phyloP scores from a whole-genome alignment of 345 rosid genomes.

The Xanthoceras sorbifolium region DNA sequence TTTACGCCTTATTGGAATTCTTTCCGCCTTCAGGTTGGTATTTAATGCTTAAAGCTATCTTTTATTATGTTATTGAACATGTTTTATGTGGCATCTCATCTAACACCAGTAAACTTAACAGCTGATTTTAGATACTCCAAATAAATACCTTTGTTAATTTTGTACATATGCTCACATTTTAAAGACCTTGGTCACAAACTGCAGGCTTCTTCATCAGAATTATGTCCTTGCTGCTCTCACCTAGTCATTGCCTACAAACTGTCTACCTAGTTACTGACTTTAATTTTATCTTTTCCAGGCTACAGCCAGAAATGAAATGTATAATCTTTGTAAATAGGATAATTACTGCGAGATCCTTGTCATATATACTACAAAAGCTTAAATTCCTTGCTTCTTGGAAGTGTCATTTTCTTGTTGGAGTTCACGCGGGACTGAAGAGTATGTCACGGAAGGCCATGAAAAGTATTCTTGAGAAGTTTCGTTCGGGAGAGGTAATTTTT shows the following conservation, averaged over 20 bases:
- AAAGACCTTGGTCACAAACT: too few species aligned
- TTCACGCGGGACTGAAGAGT: conserved; percentile 74
- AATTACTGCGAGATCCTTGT: conserved; percentile 74
- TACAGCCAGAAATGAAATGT: conserved; percentile 76
- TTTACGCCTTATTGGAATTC: conserved; percentile 67
- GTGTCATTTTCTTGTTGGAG: conserved; percentile 88
- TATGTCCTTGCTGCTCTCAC: not conserved
- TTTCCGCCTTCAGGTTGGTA: conserved; percentile 81
- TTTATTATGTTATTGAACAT: conserved; percentile 2
- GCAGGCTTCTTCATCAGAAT: not conserved
- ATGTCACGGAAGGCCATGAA: conserved; percentile 75
- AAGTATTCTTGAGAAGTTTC: conserved; percentile 70
- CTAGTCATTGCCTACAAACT: not conserved
- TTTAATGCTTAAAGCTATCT: conserved; percentile 14
- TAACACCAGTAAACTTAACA: not conserved
- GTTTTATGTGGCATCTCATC: not conserved
- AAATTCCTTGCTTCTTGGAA: conserved; percentile 71
- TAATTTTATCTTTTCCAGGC: conserved; percentile 48
- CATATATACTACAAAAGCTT: conserved; percentile 66
- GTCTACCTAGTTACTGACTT: not conserved
- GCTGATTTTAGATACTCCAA: not conserved
- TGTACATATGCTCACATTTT: not conserved
- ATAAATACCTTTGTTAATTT: not conserved
- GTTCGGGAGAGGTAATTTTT: conserved; percentile 70
- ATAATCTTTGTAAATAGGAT: conserved; percentile 93